A percentile compares a stretch with the other conserved stretches of the same genome.
These are phyloP conservation scores for Cladosporium cucumerinum DNA, from an alignment of 2,329 filamentous ascomycete genomes.

Conservation along the genomic window DNA sequence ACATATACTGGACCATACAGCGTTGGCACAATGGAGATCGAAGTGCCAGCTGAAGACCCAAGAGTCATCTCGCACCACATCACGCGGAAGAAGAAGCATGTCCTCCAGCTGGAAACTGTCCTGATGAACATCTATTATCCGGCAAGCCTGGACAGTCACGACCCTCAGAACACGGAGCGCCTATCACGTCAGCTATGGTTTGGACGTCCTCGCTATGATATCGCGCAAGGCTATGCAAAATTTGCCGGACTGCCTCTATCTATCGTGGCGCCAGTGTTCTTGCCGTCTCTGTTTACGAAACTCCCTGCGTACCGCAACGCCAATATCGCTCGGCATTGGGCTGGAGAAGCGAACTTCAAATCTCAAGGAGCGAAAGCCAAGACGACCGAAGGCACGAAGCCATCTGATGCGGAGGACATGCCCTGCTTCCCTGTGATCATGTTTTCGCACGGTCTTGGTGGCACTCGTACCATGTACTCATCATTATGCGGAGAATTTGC, in stretches of 20 bases:
- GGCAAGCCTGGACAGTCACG: slow-evolving; percentile 41
- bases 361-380: slow-evolving; percentile 41
- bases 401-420: slow-evolving; percentile 34
- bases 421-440: slow-evolving; percentile 60
- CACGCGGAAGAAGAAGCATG: slow-evolving; percentile 45
- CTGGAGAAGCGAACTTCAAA: slow-evolving; percentile 39
- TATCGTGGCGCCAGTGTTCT: slow-evolving; percentile 53
- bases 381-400: slow-evolving; percentile 39
- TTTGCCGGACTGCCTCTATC: slow-evolving; percentile 52
- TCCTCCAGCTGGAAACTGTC: slow-evolving; percentile 57
- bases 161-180: slow-evolving; percentile 28
- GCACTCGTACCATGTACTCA: slow-evolving; percentile 61
- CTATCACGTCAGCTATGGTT: slow-evolving; percentile 61
- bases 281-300: slow-evolving; percentile 61
- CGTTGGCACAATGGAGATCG: slow-evolving; percentile 54
- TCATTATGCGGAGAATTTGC: slow-evolving; percentile 64
- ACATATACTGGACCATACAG: slow-evolving; percentile 53
- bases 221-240: slow-evolving; percentile 60
- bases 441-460: slow-evolving; percentile 65
- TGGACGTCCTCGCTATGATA: slow-evolving; percentile 54
- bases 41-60: slow-evolving; percentile 49
- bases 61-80: slow-evolving; percentile 49
- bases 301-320: slow-evolving; percentile 63
- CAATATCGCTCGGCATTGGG: slow-evolving; percentile 53
- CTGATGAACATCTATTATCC: slow-evolving; percentile 66